A percentile compares a stretch with the other conserved stretches of the same genome.
These are phyloP conservation scores for Paramecium bursaria DNA, from an alignment of 73 alveolate genomes.

Conservation along the genomic window DNA sequence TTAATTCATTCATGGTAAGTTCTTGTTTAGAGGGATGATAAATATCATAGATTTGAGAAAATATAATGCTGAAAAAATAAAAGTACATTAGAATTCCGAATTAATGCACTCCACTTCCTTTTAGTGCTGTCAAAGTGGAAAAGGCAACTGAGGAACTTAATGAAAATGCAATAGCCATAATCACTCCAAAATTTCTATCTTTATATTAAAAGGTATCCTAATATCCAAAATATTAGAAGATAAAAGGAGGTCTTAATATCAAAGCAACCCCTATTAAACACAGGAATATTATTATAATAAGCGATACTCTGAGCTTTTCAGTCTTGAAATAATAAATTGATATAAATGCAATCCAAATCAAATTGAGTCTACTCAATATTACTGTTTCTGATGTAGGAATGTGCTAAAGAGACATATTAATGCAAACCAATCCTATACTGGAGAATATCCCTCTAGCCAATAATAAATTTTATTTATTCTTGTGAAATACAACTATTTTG, in stretches of 20 bases:
- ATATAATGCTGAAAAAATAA: not conserved
- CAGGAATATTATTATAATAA: not conserved
- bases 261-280: constrained; percentile 33
- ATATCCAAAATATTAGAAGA: not conserved
- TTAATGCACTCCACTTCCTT: constrained; percentile 33
- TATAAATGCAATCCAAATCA: too few relatives aligned
- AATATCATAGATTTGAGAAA: not conserved
- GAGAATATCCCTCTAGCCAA: too few relatives aligned
- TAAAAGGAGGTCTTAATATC: constrained; percentile 22
- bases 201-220: not conserved
- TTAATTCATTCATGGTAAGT: not conserved
- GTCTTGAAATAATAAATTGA: too few relatives aligned
- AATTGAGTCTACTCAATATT: too few relatives aligned
- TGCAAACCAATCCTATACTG: too few relatives aligned
- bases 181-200: not conserved
- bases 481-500: too few relatives aligned
- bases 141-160: constrained; percentile 19
- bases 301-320: too few relatives aligned
- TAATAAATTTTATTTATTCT: too few relatives aligned
- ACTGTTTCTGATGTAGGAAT: too few relatives aligned
- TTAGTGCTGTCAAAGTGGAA: constrained; percentile 23
- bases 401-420: too few relatives aligned
- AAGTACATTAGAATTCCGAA: constrained; percentile 12
- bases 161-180: constrained; percentile 2
- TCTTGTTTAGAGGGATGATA: constrained; percentile 13